Conservation (phyloP, 176 grass and related monocot genomes). For the Juncus effusus region DNA sequence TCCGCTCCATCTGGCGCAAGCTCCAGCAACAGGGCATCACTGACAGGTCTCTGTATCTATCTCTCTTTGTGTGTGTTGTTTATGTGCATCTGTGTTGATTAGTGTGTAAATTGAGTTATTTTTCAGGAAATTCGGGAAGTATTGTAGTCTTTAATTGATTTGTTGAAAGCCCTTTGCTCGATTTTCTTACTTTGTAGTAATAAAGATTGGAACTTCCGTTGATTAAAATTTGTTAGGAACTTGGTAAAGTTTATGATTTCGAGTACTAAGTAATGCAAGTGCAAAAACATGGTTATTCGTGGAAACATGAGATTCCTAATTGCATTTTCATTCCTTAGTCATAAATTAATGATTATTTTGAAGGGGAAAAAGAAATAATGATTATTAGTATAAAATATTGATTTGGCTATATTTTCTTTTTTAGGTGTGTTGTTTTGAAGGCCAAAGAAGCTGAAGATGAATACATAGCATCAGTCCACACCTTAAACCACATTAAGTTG, state of each 20-base stretch:
- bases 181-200: not conserved
- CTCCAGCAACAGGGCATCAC: slow-evolving; percentile 56
- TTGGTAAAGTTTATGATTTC: too few relatives aligned
- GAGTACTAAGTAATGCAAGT: not conserved
- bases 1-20: slow-evolving; percentile 77
- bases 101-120: not conserved
- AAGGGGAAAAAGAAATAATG: not conserved
- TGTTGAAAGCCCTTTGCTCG: not conserved
- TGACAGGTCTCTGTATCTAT: slow-evolving; percentile 39
- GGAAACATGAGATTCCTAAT: not conserved
- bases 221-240: too few relatives aligned
- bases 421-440: slow-evolving; percentile 53
- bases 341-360: not conserved
- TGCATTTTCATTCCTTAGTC: not conserved
- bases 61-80: not conserved
- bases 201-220: too few relatives aligned
- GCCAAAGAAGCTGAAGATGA: slow-evolving; percentile 74
- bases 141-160: not conserved
- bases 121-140: not conserved
- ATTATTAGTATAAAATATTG: not conserved
- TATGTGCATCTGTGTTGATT: not conserved
- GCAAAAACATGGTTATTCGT: not conserved
- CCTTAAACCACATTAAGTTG: slow-evolving; percentile 58
- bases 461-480: slow-evolving; percentile 69
- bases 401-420: slow-evolving; percentile 15